A percentile compares a stretch with the other conserved stretches of the same genome.
phyloP scores from a whole-genome alignment of 352 stramenopile species.

The Peronospora tabacina region DNA sequence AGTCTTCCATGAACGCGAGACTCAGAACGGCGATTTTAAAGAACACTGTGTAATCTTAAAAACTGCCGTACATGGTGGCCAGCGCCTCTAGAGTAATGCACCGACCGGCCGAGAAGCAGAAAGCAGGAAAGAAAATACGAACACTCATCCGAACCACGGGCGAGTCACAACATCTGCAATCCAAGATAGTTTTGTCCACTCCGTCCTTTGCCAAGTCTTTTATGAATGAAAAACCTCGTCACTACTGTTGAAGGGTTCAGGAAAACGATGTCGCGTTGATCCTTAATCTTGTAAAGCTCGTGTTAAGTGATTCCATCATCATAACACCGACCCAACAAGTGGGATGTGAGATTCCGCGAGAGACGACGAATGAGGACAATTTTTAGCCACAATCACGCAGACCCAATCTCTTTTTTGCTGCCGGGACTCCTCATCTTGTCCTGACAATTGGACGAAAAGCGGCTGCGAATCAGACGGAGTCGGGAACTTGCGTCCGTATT shows the following conservation, averaged over 20 bases:
- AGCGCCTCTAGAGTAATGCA: constrained; percentile 16
- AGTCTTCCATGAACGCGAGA: constrained; percentile 26
- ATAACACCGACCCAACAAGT: background rate
- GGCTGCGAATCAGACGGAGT: no score
- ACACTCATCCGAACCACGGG: constrained; percentile 24
- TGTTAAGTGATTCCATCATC: constrained; percentile 4
- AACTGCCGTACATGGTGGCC: constrained; percentile 22
- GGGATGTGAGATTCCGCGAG: background rate
- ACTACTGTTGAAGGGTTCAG: background rate
- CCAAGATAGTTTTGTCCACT: background rate
- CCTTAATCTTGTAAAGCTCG: background rate
- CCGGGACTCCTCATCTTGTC: no score
- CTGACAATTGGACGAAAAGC: no score
- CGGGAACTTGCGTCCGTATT: no score
- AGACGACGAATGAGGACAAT: background rate
- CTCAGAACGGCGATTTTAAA: constrained; percentile 14
- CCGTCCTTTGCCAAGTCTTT: background rate
- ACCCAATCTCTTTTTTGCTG: no score
- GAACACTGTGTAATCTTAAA: constrained; percentile 14
- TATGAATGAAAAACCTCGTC: background rate
- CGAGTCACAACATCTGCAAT: constrained; percentile 6
- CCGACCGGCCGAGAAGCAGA: constrained; percentile 24
- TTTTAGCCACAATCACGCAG: no score
- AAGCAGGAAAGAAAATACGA: constrained; percentile 23
- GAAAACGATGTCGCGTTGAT: background rate